Evolutionary conservation across 306 rosid genomes (phyloP), one percentile per base, ranked within the genome.

Genomic region (Hippophae rhamnoides): DNA sequence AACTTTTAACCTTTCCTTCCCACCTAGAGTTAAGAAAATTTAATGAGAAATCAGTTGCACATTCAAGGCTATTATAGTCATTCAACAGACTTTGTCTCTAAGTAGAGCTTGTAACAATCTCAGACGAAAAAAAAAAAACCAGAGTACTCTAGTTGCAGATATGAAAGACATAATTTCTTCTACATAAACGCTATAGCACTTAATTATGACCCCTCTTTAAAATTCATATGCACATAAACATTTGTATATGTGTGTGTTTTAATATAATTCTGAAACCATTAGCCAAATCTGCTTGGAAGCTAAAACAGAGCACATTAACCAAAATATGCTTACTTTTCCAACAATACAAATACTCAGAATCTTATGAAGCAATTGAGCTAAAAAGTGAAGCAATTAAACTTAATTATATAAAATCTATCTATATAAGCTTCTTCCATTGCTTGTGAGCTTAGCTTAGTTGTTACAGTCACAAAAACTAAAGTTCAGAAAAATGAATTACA

Each of bases 281-380:
- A 64, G 72, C 71, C 67, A 47, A 62, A 63, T 52, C 57, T 54
- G 47, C 69, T 72, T 66, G 77, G 67, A 72, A 67, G 78, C 74
- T 73, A 72, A 74, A 76, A 76, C 81, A 76, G 73, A 74, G 27
- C 63, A 81, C 78, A 79, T 75, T 79, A 64, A 67, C 75, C 68
- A 72, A 71, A 83, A 72, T 69, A 76, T 70, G 61, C 60, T 9
- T 14, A 52, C 38, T 66, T 66, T 52, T 45, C 52, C 49, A 8
- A 25, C 13, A 55, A 13, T 18, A 40, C 13, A 48, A 50, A 45
- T 31, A 31, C 38, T 31, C 38, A 31, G 38, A 31, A 31, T 31
- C 38, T 31, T 31, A 31, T 31, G 38, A 31, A 2, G 38, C 38
- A 60, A 3, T 60, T 5, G 54, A 43, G 10, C 43, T 45, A 12